Conservation (phyloP, 208 protist genomes). For the Herpetomonas samuelpessoai region DNA sequence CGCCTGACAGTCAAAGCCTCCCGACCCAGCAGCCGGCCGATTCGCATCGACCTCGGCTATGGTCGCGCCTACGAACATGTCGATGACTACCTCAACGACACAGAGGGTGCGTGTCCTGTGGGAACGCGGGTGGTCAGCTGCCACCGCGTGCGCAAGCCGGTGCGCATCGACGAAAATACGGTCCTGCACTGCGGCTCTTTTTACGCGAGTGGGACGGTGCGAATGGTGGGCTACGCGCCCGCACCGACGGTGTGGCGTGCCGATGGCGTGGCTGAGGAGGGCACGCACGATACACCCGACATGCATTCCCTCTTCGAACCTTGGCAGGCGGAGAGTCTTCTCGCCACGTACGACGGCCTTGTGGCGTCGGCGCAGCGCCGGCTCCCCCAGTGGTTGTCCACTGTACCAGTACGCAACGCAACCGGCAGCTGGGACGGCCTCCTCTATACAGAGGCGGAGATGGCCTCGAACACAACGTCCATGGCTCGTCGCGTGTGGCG, state of each 20-base stretch:
- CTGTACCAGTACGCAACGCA: not conserved
- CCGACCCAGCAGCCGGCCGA: not conserved
- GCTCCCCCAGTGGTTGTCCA: conserved; percentile 11
- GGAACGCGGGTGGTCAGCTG: not conserved
- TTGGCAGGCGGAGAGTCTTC: conserved; percentile 1
- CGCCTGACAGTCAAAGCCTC: conserved; percentile 15
- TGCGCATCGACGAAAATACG: conserved; percentile 18
- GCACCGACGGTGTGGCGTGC: conserved; percentile 30
- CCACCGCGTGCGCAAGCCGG: not conserved
- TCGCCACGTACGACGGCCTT: not conserved
- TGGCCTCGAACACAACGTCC: not conserved
- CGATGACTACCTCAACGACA: conserved; percentile 5
- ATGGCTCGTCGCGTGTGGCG: conserved; percentile 2
- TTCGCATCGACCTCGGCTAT: conserved; percentile 23
- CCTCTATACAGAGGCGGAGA: not conserved
- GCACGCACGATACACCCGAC: conserved; percentile 9
- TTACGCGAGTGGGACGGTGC: conserved; percentile 22
- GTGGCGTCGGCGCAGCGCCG: not conserved
- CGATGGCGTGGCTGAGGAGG: not conserved
- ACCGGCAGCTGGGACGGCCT: conserved; percentile 1
- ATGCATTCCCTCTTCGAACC: not conserved
- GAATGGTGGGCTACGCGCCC: conserved; percentile 10
- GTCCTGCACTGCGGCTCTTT: conserved; percentile 25
- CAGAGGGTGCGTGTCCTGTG: not conserved
- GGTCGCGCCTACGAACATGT: not conserved